A percentile compares a stretch with the other conserved stretches of the same genome.
These are phyloP conservation scores for Rauvolfia tetraphylla DNA, from an alignment of 257 asterid species.

Conservation along the genomic window DNA sequence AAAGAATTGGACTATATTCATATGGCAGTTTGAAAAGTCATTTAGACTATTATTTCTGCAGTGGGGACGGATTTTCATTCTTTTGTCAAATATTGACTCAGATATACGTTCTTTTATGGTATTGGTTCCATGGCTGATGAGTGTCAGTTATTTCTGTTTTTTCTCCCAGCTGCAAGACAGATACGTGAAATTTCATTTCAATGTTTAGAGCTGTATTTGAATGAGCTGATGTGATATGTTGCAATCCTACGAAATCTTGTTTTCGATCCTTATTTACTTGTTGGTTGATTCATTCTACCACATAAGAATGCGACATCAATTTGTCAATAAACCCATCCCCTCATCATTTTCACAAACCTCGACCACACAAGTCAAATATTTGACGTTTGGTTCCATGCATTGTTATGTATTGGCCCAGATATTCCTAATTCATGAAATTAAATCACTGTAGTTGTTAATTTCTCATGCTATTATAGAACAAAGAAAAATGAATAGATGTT, in stretches of 20 bases:
- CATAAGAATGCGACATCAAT: neutral
- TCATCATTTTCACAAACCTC: conserved; percentile 19
- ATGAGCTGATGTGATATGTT: conserved; percentile 31
- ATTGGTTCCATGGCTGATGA: conserved; percentile 19
- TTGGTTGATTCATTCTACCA: conserved; percentile 17
- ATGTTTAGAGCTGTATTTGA: conserved; percentile 23
- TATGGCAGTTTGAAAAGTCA: neutral
- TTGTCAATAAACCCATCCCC: conserved; percentile 11
- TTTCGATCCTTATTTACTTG: conserved; percentile 19
- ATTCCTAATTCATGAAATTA: too few species aligned
- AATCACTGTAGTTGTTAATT: neutral
- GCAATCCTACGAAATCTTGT: conserved; percentile 20
- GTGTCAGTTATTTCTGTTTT: conserved; percentile 39
- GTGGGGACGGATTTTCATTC: neutral
- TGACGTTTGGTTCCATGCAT: neutral
- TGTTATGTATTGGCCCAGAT: neutral
- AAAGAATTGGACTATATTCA: too few species aligned
- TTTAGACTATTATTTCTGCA: neutral
- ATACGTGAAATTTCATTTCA: conserved; percentile 20
- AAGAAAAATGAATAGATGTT: neutral
- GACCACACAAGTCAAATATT: conserved; percentile 1
- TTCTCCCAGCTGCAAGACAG: conserved; percentile 20
- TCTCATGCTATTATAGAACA: neutral
- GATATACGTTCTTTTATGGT: conserved; percentile 13
- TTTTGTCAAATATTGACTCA: neutral